Conservation (phyloP, 768 basidiomycete species). For the Lepiota venenata region DNA sequence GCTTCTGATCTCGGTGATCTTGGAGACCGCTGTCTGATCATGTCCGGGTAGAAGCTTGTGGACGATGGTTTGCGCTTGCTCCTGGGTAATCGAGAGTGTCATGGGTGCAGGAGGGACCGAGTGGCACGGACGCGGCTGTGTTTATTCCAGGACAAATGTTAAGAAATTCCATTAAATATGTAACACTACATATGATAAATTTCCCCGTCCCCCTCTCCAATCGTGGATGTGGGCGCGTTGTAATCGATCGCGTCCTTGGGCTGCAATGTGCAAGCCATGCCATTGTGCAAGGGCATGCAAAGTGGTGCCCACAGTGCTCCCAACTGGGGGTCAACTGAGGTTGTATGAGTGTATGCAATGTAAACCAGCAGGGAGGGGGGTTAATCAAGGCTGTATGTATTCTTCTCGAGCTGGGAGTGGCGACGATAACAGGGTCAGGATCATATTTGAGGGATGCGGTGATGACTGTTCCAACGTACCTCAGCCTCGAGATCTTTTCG, state of each 20-base stretch:
- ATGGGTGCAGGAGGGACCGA: neutral
- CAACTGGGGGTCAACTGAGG: too few relatives aligned
- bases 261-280: too few relatives aligned
- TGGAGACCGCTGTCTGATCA: constrained; percentile 7
- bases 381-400: constrained; percentile 71
- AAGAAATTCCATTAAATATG: too few relatives aligned
- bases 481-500: constrained; percentile 71
- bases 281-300: too few relatives aligned
- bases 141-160: too few relatives aligned
- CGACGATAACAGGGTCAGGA: too few relatives aligned
- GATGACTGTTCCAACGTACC: constrained; percentile 40
- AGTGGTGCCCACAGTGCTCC: too few relatives aligned
- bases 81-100: constrained; percentile 9
- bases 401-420: constrained; percentile 58
- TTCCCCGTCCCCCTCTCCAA: constrained; percentile 2
- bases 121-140: too few relatives aligned
- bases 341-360: neutral
- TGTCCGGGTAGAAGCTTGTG: constrained; percentile 9
- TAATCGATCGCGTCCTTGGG: too few relatives aligned
- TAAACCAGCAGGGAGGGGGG: neutral
- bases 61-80: constrained; percentile 12
- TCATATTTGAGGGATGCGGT: neutral
- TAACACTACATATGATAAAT: too few relatives aligned
- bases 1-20: constrained; percentile 18
- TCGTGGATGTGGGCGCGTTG: too few relatives aligned